Conservation (phyloP, 345 rosid species). For the Kandelia obovata region DNA sequence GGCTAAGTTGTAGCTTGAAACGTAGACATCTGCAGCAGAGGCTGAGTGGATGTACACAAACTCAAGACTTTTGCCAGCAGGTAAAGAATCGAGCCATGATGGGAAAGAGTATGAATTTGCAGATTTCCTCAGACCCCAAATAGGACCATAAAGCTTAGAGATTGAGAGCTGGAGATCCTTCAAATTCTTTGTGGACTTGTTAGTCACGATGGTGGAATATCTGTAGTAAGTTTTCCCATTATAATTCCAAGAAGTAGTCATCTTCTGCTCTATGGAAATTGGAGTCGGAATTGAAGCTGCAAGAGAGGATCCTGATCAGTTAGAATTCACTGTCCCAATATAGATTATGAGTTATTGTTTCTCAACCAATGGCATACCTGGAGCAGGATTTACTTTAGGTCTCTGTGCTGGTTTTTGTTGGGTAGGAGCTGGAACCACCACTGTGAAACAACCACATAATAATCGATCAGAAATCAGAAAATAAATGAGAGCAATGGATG, state of each 20-base stretch:
- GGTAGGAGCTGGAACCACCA: conserved; percentile 47
- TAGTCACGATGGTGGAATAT: conserved; percentile 68
- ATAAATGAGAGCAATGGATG: background rate
- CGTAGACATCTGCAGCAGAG: conserved; percentile 56
- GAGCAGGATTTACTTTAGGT: conserved; percentile 51
- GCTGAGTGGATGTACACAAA: conserved; percentile 88
- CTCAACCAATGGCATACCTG: conserved; percentile 38
- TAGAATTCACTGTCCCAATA: background rate
- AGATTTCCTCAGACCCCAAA: conserved; percentile 75
- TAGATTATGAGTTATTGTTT: too few relatives aligned
- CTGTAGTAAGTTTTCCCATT: conserved; percentile 75
- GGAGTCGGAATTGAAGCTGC: conserved; percentile 58
- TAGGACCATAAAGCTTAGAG: conserved; percentile 79
- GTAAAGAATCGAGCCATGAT: conserved; percentile 63
- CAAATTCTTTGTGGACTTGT: conserved; percentile 64
- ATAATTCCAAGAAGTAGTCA: conserved; percentile 71
- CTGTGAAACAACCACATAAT: conserved; percentile 27
- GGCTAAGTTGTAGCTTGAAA: conserved; percentile 71
- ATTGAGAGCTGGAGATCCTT: conserved; percentile 65
- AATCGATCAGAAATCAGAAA: background rate
- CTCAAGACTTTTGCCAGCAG: conserved; percentile 72
- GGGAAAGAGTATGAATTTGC: conserved; percentile 66
- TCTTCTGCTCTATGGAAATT: conserved; percentile 64
- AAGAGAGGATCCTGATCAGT: conserved; percentile 12
- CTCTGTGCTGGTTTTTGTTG: conserved; percentile 42